A percentile compares a stretch with the other conserved stretches of the same genome.
Conservation (phyloP, 495 filamentous ascomycete genomes). For the Hypoxylon crocopeplum region DNA sequence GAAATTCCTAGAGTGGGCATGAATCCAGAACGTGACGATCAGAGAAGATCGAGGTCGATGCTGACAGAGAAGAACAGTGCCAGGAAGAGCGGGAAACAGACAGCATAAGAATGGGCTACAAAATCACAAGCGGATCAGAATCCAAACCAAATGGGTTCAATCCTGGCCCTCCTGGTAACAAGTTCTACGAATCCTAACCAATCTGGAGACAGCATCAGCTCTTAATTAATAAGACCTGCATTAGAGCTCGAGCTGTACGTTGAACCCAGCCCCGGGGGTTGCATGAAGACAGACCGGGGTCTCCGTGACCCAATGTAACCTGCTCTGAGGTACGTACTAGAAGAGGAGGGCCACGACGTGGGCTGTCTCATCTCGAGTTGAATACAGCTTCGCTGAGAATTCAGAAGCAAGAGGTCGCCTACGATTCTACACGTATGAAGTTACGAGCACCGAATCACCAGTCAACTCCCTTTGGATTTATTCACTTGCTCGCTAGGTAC, state of each 20-base stretch:
- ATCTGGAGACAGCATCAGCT: slow-evolving; percentile 10
- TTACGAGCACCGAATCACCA: too few species aligned
- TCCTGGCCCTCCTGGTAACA: slow-evolving; percentile 17
- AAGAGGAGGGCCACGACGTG: too few species aligned
- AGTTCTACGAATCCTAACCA: slow-evolving; percentile 15
- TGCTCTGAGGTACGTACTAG: too few species aligned
- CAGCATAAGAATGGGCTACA: slow-evolving; percentile 23
- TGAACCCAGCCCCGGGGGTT: slow-evolving; percentile 16
- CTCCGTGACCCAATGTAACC: slow-evolving; percentile 28
- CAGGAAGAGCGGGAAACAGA: slow-evolving; percentile 7
- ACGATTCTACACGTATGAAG: too few species aligned
- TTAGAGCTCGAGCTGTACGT: slow-evolving; percentile 5
- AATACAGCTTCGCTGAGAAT: too few species aligned
- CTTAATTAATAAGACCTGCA: slow-evolving; percentile 15
- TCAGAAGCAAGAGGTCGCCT: too few species aligned
- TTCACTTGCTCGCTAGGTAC: too few species aligned
- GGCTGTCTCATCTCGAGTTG: too few species aligned
- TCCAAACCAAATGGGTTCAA: slow-evolving; percentile 9
- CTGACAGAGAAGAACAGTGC: slow-evolving; percentile 9
- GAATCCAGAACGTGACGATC: slow-evolving; percentile 14
- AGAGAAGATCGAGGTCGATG: slow-evolving; percentile 14
- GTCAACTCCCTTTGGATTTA: too few species aligned
- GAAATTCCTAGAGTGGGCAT: neutral
- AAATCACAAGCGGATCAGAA: slow-evolving; percentile 26
- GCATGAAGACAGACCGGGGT: slow-evolving; percentile 26